These are phyloP conservation scores for Gamarada debralockiae DNA, from an alignment of 495 filamentous ascomycete genomes.

Conservation along the genomic window DNA sequence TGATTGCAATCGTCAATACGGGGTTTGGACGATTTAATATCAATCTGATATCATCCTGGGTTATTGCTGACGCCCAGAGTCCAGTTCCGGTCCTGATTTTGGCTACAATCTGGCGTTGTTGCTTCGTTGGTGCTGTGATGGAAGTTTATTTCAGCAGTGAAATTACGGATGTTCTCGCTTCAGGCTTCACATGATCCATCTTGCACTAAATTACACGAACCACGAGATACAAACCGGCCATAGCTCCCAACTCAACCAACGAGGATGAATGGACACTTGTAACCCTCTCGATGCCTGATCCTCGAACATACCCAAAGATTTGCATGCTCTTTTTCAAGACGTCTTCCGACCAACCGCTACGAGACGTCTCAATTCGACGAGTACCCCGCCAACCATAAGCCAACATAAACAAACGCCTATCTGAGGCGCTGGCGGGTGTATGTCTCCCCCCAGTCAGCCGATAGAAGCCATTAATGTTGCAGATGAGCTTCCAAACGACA, in stretches of 20 bases:
- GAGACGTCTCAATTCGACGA: conserved; percentile 1
- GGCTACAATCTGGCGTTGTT: background rate
- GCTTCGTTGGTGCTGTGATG: background rate
- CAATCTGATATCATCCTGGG: too few relatives aligned
- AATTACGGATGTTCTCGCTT: conserved; percentile 4
- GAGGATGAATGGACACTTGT: background rate
- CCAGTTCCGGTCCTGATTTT: background rate
- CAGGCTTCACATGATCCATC: conserved; percentile 6
- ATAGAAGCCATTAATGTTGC: conserved; percentile 13
- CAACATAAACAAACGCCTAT: conserved; percentile 9
- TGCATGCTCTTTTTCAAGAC: background rate
- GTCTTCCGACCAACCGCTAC: background rate
- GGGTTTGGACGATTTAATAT: too few relatives aligned
- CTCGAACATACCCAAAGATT: background rate
- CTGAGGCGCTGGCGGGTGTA: conserved; percentile 22
- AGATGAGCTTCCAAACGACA: conserved; percentile 12
- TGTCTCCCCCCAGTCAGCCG: conserved; percentile 23
- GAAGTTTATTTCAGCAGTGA: background rate
- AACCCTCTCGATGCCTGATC: background rate
- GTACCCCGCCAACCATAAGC: conserved; percentile 24
- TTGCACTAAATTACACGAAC: too few relatives aligned
- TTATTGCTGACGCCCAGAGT: too few relatives aligned
- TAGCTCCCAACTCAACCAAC: background rate
- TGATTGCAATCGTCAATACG: too few relatives aligned
- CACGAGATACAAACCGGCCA: too few relatives aligned